Conservation (phyloP, 768 basidiomycete genomes). For the Termitomyces sp. region DNA sequence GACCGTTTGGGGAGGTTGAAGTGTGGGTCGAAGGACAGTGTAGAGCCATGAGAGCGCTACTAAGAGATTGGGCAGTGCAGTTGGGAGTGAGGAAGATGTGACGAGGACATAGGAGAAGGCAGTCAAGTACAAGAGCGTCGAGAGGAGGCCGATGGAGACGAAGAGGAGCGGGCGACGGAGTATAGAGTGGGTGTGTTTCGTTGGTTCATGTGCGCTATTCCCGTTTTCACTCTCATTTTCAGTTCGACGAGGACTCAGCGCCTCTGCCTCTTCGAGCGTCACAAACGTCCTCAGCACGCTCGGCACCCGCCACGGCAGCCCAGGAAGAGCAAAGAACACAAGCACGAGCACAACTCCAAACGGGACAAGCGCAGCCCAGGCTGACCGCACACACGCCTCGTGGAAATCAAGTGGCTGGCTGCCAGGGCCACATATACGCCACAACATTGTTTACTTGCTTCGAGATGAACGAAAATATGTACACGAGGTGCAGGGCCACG, state of each 20-base stretch:
- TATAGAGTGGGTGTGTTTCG: conserved; percentile 24
- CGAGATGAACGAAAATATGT: background rate
- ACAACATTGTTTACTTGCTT: background rate
- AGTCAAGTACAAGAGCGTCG: conserved; percentile 56
- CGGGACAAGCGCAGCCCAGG: conserved; percentile 14
- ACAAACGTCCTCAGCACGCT: conserved; percentile 26
- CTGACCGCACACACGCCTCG: background rate
- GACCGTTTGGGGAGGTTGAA: conserved; percentile 52
- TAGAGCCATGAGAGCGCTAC: conserved; percentile 63
- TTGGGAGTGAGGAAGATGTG: conserved; percentile 22
- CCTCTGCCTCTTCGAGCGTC: conserved; percentile 52
- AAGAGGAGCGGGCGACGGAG: conserved; percentile 62
- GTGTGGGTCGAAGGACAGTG: conserved; percentile 45
- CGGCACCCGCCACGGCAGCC: background rate
- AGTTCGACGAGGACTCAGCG: conserved; percentile 8
- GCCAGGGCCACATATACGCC: conserved; percentile 21
- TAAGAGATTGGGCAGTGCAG: conserved; percentile 36
- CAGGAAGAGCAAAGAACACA: conserved; percentile 25
- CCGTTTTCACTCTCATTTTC: conserved; percentile 11
- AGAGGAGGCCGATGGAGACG: conserved; percentile 46
- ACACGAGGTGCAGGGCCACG: background rate
- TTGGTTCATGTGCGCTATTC: background rate
- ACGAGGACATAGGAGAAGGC: conserved; percentile 49
- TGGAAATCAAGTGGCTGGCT: background rate
- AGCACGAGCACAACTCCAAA: conserved; percentile 31